Evolutionary conservation across 2,329 filamentous ascomycete species (phyloP), one percentile per base, ranked within the genome.

Genomic region (Didymella keratinophila): DNA sequence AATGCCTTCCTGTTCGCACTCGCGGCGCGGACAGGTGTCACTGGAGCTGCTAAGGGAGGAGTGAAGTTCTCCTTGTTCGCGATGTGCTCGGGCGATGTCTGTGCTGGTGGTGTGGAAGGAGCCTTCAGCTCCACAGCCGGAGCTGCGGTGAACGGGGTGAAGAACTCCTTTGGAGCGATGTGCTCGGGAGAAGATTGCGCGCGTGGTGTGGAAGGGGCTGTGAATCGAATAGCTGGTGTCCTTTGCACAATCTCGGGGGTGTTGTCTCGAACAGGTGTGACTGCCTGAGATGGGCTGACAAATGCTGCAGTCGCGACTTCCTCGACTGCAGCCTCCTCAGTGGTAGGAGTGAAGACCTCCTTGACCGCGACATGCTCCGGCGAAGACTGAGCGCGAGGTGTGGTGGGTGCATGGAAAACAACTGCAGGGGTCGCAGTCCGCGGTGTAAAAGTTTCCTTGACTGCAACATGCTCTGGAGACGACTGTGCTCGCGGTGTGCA

Each of bases 41-140:
- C 52, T 10, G 52, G 57, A 16, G 45, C 51, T 42, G 51, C 51
- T 20, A 52, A 60, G 0, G 10, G 36, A 30, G 51, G 57, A 25
- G 51, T 55, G 23, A 60, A 60, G 47, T 60, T 60, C 42, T 60
- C 52, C 23, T 60, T 51, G 52, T 60, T 48, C 8, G 57, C 57
- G 30, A 56, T 44, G 10, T 58, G 56, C 20, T 58, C 56, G 10
- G 57, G 57, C 23, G 57, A 60, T 20, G 51, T 51, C 23, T 56
- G 57, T 21, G 57, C 47, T 2, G 37, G 52, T 5, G 57, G 57
- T 42, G 57, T 60, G 18, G 41, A 52, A 51, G 51, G 57, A 8
- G 52, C 52, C 28, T 60, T 44, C 9, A 60, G 52, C 21, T 48
- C 46, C 20, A 56, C 47, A 16, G 41, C 47, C 30, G 57, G 57